These are phyloP conservation scores for Cercospora janseana DNA, from an alignment of 2,329 filamentous ascomycete species.

Conservation along the genomic window DNA sequence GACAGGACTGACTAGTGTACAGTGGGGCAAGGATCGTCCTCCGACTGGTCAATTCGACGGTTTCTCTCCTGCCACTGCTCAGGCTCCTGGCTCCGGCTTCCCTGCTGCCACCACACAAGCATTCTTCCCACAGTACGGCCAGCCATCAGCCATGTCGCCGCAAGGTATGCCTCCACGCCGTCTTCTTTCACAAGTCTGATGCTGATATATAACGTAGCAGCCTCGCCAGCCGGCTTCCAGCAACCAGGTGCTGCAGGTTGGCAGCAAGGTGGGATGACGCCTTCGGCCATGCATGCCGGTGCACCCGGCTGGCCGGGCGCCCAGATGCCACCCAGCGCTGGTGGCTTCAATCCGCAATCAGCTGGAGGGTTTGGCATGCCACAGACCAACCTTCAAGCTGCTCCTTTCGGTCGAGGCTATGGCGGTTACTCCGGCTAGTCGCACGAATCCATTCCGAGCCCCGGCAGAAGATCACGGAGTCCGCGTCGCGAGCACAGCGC, in stretches of 20 bases:
- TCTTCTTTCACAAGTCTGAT: conserved; percentile 1
- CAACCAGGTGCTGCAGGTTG: conserved; percentile 57
- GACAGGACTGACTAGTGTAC: conserved; percentile 35
- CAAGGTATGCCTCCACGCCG: conserved; percentile 27
- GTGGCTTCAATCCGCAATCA: conserved; percentile 69
- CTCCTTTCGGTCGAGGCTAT: conserved; percentile 53
- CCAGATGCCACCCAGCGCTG: conserved; percentile 61
- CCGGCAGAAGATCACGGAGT: conserved; percentile 12
- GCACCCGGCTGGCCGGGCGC: conserved; percentile 47
- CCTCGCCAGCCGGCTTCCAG: conserved; percentile 59
- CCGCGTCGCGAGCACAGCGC: background rate
- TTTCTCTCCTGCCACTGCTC: conserved; percentile 70
- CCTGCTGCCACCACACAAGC: conserved; percentile 66
- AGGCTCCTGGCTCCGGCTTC: conserved; percentile 64
- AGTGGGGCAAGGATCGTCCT: conserved; percentile 99
- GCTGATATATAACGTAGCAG: conserved; percentile 40
- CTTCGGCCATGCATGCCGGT: conserved; percentile 29
- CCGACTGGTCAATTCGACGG: conserved; percentile 80
- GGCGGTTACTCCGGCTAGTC: conserved; percentile 59
- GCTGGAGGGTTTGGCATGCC: conserved; percentile 52
- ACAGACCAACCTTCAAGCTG: conserved; percentile 39
- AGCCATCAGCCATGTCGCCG: conserved; percentile 62
- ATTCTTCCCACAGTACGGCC: conserved; percentile 93
- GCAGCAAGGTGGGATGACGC: conserved; percentile 55
- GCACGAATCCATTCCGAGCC: background rate